phyloP scores from a whole-genome alignment of 805 yeast species.

The Cyberlindnera petersonii region DNA sequence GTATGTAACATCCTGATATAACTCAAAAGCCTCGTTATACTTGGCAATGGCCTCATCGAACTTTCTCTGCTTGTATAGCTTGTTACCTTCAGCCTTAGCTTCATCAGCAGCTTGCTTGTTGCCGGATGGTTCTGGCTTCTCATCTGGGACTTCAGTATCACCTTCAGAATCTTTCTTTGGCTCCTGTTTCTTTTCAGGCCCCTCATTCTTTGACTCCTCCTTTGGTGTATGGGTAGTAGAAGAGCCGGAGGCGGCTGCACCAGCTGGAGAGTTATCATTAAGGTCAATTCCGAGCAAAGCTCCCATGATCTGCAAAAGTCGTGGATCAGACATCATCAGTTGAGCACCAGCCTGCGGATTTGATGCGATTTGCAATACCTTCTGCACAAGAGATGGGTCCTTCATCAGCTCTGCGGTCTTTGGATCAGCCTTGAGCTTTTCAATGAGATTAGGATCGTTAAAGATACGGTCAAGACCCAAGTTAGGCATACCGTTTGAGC shows the following conservation, averaged over 20 bases:
- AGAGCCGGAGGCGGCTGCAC: slow-evolving; percentile 17
- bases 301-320: slow-evolving; percentile 85
- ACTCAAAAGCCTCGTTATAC: slow-evolving; percentile 83
- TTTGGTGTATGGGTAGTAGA: not conserved
- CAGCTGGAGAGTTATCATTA: slow-evolving; percentile 31
- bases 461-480: slow-evolving; percentile 76
- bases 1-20: slow-evolving; percentile 81
- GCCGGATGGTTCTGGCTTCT: slow-evolving; percentile 15
- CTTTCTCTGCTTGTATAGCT: slow-evolving; percentile 76
- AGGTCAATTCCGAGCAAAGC: slow-evolving; percentile 80
- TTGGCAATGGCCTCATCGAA: slow-evolving; percentile 90
- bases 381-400: slow-evolving; percentile 78
- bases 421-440: slow-evolving; percentile 76
- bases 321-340: slow-evolving; percentile 72
- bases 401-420: slow-evolving; percentile 82
- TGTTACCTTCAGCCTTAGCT: slow-evolving; percentile 82
- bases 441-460: slow-evolving; percentile 72
- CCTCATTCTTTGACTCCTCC: slow-evolving; percentile 23
- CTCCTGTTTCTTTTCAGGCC: slow-evolving; percentile 25
- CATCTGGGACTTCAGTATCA: slow-evolving; percentile 26
- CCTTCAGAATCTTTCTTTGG: slow-evolving; percentile 36
- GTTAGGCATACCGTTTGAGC: slow-evolving; percentile 43
- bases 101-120: slow-evolving; percentile 53
- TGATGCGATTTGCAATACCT: slow-evolving; percentile 54
- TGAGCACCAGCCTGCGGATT: slow-evolving; percentile 75